Conservation (phyloP, 1,139 yeast genomes). For the Hansenula sp. region DNA sequence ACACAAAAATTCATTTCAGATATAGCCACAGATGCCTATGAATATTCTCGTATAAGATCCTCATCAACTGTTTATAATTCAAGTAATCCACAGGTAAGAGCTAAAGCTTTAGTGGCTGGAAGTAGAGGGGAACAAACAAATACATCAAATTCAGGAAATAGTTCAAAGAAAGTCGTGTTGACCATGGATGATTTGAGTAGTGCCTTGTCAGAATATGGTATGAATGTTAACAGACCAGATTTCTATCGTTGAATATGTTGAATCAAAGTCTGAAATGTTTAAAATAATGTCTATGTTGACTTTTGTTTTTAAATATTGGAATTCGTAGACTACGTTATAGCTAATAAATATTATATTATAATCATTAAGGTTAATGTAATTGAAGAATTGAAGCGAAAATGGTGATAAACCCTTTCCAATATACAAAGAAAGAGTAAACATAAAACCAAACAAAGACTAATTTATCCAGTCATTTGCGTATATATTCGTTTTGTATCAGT, state of each 20-base stretch:
- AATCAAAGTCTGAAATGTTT: neutral
- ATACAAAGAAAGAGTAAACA: too few species aligned
- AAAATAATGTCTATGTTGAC: neutral
- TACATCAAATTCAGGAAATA: constrained; percentile 43
- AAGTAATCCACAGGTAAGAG: constrained; percentile 82
- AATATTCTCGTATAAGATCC: constrained; percentile 86
- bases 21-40: constrained; percentile 95
- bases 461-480: too few species aligned
- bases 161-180: constrained; percentile 72
- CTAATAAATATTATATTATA: neutral
- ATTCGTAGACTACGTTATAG: too few species aligned
- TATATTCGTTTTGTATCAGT: too few species aligned
- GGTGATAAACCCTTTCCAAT: neutral
- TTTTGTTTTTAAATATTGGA: neutral
- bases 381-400: neutral
- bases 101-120: constrained; percentile 72
- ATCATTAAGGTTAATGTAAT: neutral
- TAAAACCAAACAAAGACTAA: too few species aligned
- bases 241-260: constrained; percentile 58
- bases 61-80: constrained; percentile 80
- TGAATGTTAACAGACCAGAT: constrained; percentile 87
- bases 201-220: constrained; percentile 89
- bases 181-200: constrained; percentile 88
- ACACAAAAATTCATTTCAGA: constrained; percentile 95
- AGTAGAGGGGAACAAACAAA: constrained; percentile 42